phyloP scores from a whole-genome alignment of 345 rosid genomes.

The Lepidium sativum region DNA sequence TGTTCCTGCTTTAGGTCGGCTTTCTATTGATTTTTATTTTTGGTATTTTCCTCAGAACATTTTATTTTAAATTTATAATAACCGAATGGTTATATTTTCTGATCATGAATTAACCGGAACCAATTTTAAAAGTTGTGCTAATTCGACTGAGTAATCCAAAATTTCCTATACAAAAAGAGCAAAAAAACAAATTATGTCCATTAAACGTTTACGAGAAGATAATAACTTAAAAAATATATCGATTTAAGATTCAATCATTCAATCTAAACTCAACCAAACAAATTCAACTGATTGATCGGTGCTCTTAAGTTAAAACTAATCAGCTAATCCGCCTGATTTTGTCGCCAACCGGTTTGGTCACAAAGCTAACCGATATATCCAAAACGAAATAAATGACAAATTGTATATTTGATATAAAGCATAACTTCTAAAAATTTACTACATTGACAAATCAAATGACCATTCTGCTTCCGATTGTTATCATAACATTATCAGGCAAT shows the following conservation, averaged over 20 bases:
- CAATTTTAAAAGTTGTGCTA: background rate
- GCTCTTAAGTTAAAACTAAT: background rate
- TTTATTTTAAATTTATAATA: background rate
- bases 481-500: background rate
- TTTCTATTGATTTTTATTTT: background rate
- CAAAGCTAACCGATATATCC: background rate
- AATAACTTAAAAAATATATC: too few species aligned
- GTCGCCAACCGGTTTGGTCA: background rate
- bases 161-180: too few species aligned
- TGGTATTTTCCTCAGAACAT: background rate
- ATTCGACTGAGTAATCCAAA: background rate
- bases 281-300: background rate
- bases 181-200: too few species aligned
- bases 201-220: too few species aligned
- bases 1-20: constrained; percentile 13
- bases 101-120: background rate
- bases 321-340: background rate
- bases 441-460: background rate
- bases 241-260: too few species aligned
- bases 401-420: background rate
- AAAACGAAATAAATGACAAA: background rate
- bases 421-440: background rate
- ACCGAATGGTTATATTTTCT: background rate
- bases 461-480: background rate
- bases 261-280: background rate